phyloP scores from a whole-genome alignment of 305 asterid genomes.

The Euphrasia arctica region DNA sequence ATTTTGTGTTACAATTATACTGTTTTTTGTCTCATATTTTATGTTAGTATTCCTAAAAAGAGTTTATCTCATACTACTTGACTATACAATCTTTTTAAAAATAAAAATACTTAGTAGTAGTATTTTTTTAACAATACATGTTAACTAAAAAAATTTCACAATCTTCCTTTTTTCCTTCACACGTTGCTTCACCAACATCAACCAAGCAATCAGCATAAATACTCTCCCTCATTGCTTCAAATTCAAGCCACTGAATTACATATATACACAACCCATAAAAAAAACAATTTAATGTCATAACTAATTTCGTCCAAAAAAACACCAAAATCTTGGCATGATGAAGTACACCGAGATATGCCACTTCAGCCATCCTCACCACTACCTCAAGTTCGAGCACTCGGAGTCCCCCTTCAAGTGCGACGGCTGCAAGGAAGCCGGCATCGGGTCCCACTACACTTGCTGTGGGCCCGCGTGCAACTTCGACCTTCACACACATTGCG shows the following conservation, averaged over 20 bases:
- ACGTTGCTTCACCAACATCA: constrained; percentile 27
- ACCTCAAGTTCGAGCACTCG: constrained; percentile 59
- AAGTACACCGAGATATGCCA: constrained; percentile 74
- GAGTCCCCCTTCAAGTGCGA: constrained; percentile 90
- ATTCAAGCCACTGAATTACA: constrained; percentile 49
- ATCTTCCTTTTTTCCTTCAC: constrained; percentile 27
- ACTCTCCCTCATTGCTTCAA: constrained; percentile 52
- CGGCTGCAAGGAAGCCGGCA: constrained; percentile 95
- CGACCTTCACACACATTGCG: constrained; percentile 88
- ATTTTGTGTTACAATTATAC: background rate
- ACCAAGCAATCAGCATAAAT: constrained; percentile 44
- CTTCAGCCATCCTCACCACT: constrained; percentile 82
- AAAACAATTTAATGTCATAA: background rate
- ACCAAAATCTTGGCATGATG: constrained; percentile 29
- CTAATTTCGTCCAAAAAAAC: background rate
- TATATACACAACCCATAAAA: constrained; percentile 20
- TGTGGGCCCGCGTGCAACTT: constrained; percentile 52
- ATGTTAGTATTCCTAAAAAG: too few species aligned
- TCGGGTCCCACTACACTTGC: constrained; percentile 84
- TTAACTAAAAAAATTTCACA: constrained; percentile 38
- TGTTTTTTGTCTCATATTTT: too few species aligned
- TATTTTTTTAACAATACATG: constrained; percentile 22
- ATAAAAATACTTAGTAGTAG: too few species aligned
- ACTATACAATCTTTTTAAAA: too few species aligned
- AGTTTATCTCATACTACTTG: too few species aligned